These are phyloP conservation scores for Platanus orientalis DNA, from an alignment of 164 flowering plant species.

Conservation along the genomic window DNA sequence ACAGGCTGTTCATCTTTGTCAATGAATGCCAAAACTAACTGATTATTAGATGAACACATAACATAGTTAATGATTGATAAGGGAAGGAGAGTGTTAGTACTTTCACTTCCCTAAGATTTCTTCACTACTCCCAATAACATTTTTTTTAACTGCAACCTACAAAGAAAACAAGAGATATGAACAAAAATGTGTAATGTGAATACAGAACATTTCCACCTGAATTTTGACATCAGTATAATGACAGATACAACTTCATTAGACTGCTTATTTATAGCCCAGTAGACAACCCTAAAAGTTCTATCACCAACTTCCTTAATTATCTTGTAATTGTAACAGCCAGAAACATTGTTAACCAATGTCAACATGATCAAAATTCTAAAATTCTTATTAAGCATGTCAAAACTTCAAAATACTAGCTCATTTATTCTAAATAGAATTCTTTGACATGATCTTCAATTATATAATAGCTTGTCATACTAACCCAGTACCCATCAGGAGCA, in stretches of 20 bases:
- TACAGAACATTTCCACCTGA: not conserved
- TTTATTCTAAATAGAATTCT: slow-evolving; percentile 13
- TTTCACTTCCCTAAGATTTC: slow-evolving; percentile 96
- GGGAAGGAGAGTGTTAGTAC: slow-evolving; percentile 28
- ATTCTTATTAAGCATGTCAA: not conserved
- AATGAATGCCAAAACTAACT: slow-evolving; percentile 50
- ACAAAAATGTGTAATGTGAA: not conserved
- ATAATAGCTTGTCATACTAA: slow-evolving; percentile 10
- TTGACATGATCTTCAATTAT: slow-evolving; percentile 20
- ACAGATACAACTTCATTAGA: slow-evolving; percentile 87
- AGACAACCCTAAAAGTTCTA: slow-evolving; percentile 95
- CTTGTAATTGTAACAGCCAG: slow-evolving; percentile 51
- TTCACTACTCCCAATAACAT: slow-evolving; percentile 96
- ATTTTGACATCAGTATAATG: not conserved
- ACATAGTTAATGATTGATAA: not conserved
- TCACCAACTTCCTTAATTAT: slow-evolving; percentile 96
- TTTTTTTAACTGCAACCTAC: slow-evolving; percentile 94
- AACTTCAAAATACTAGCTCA: no score
- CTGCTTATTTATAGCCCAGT: slow-evolving; percentile 88
- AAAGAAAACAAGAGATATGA: not conserved
- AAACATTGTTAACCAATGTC: not conserved
- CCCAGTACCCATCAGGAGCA: slow-evolving; percentile 22
- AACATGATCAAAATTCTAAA: not conserved
- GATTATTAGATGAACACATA: not conserved
- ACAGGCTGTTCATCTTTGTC: slow-evolving; percentile 87